Percentiles rank a stretch among this genome's conserved stretches.
phyloP scores from a whole-genome alignment of 148 eudicot species.

The Silene uniflora region DNA sequence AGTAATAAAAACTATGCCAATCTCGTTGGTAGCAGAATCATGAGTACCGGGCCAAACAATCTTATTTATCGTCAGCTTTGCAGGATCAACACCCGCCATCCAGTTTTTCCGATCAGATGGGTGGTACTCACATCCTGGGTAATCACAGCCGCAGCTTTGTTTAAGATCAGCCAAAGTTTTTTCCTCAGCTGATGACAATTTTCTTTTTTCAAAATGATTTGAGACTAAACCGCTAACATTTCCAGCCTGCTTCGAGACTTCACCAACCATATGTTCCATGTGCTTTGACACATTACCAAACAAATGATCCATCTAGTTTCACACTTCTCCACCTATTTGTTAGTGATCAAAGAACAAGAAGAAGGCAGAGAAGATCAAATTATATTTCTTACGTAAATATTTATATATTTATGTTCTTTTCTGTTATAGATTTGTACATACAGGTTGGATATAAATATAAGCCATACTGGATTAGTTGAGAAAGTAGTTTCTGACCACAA shows the following conservation, averaged over 20 bases:
- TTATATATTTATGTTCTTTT: neutral
- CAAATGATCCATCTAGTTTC: neutral
- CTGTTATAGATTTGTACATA: conserved; percentile 10
- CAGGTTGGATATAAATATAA: conserved; percentile 18
- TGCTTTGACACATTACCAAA: neutral
- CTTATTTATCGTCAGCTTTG: conserved; percentile 45
- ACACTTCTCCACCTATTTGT: neutral
- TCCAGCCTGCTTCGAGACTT: conserved; percentile 28
- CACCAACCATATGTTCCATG: conserved; percentile 49
- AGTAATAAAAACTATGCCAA: conserved; percentile 62
- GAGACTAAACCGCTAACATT: neutral
- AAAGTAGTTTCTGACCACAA: neutral
- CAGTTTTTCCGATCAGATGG: conserved; percentile 68
- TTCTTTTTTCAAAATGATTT: conserved; percentile 29
- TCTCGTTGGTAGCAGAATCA: conserved; percentile 80
- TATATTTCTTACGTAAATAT: too few species aligned
- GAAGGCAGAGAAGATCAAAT: too few species aligned
- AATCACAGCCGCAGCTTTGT: conserved; percentile 45
- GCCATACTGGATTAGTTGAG: conserved; percentile 14
- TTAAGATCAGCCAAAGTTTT: conserved; percentile 47
- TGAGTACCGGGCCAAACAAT: conserved; percentile 94
- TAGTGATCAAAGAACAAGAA: conserved; percentile 18
- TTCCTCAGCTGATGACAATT: conserved; percentile 39
- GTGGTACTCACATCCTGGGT: conserved; percentile 60
- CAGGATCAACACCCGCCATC: conserved; percentile 68